These are phyloP conservation scores for Fusarium transvaalense DNA, from an alignment of 2,329 filamentous ascomycete genomes.

Conservation along the genomic window DNA sequence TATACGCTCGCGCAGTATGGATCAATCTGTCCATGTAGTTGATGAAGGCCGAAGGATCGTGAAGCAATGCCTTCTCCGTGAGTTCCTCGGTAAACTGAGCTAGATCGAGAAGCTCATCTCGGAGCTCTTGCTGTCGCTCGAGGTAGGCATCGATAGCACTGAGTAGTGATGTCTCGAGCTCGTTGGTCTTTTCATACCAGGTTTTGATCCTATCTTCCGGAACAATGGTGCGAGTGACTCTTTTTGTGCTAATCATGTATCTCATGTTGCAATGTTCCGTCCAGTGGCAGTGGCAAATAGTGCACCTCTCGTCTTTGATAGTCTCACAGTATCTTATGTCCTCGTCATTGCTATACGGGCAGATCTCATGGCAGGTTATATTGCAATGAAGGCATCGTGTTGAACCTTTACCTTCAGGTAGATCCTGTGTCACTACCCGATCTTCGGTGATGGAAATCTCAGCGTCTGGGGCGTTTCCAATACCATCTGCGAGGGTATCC, in stretches of 20 bases:
- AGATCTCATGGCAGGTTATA: constrained; percentile 4
- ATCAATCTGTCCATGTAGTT: background rate
- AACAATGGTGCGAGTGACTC: background rate
- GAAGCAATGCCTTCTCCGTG: background rate
- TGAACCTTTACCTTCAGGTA: background rate
- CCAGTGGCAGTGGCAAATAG: constrained; percentile 3
- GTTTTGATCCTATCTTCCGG: background rate
- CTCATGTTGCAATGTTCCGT: constrained; percentile 1
- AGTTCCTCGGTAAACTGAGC: background rate
- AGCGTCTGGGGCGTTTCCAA: background rate
- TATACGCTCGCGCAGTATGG: background rate
- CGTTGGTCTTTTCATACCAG: background rate
- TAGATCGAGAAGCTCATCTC: background rate
- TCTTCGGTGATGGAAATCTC: background rate
- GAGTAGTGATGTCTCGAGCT: background rate
- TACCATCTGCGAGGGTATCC: background rate
- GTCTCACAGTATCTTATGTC: background rate
- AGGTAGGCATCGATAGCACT: background rate
- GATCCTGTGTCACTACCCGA: background rate
- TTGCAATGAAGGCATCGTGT: constrained; percentile 4
- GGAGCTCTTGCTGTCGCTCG: background rate
- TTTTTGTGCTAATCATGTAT: background rate
- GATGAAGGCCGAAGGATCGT: background rate
- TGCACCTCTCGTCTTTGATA: background rate
- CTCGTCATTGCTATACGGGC: background rate